Base-by-base conservation (phyloP, 1,284 basidiomycete species). In the Ceratobasidium sp. region DNA sequence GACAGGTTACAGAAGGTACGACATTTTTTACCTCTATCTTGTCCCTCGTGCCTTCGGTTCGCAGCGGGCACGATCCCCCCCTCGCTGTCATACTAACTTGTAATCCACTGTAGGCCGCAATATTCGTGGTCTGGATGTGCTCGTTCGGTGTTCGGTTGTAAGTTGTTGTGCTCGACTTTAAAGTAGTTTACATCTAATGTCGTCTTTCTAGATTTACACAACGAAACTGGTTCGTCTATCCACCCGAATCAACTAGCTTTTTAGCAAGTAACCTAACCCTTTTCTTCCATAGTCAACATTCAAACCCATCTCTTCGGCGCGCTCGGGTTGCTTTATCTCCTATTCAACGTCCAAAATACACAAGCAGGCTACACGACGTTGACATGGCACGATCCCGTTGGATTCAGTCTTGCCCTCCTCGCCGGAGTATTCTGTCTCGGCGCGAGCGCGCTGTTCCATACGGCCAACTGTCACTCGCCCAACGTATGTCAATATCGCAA, bases 301-400 rank as follows among this genome's bases (percentile, higher is more conserved):
- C 95, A 97, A 84, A 94, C 90, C 68, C 96, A 97, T 82, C 87
- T 96, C 10, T 89, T 91, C 87, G 95, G 93, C 41, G 92, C 93
- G 18, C 82, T 91, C 16, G 82, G 94, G 70, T 96, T 96, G 82
- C 77, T 86, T 55, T 81, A 86, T 27, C 88, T 91, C 81, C 86
- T 95, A 70, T 83, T 92, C 66, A 89, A 89, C 3, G 84, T 87
- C 60, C 85, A 52, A 44, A 44, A 86, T 77, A 86, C 92, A 81
- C 83, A 92, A 73, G 84, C 84, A 35, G 83, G 85, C 55, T 86
- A 91, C 80, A 86, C 87, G 16, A 85, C 86, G 27, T 86, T 90
- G 41, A 90, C 89, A 77, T 90, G 89, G 88, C 82, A 87, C 67
- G 95, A 97, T 84, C 86, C 88, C 41, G 87, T 87, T 14, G 90